A percentile compares a stretch with the other conserved stretches of the same genome.
Evolutionary conservation across 352 stramenopile genomes (phyloP).

Genomic region (Phytophthora pistaciae): DNA sequence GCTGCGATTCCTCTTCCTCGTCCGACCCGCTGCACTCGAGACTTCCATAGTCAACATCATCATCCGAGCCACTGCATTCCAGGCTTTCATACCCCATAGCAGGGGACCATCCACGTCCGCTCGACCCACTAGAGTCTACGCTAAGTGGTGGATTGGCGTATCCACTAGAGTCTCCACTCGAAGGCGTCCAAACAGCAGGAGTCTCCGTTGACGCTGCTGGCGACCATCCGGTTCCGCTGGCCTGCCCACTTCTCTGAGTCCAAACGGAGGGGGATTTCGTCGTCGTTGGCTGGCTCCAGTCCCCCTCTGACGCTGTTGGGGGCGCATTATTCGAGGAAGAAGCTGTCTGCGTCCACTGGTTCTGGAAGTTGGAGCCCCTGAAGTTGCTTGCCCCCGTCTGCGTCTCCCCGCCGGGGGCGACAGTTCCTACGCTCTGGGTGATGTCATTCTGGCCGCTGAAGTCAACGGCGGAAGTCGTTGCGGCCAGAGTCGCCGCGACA

Average conservation of each 20-base stretch:
- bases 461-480: neutral
- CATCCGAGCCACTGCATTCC: neutral
- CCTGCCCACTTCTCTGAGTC: neutral
- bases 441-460: neutral
- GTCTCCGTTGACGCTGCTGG: too few relatives aligned
- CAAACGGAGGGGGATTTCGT: neutral
- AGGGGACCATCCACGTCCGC: neutral
- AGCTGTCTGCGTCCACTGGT: neutral
- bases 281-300: neutral
- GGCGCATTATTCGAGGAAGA: neutral
- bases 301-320: neutral
- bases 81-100: neutral
- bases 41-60: neutral
- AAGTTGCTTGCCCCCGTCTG: neutral
- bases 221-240: neutral
- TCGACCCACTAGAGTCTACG: too few relatives aligned
- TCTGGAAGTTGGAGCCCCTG: neutral
- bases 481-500: neutral
- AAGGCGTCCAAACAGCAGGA: too few relatives aligned
- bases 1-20: neutral
- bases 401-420: neutral
- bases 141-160: too few relatives aligned
- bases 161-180: too few relatives aligned
- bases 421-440: neutral
- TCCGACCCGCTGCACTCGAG: neutral